Conservation (phyloP, 2,329 filamentous ascomycete species). For the Fusarium nodosum region DNA sequence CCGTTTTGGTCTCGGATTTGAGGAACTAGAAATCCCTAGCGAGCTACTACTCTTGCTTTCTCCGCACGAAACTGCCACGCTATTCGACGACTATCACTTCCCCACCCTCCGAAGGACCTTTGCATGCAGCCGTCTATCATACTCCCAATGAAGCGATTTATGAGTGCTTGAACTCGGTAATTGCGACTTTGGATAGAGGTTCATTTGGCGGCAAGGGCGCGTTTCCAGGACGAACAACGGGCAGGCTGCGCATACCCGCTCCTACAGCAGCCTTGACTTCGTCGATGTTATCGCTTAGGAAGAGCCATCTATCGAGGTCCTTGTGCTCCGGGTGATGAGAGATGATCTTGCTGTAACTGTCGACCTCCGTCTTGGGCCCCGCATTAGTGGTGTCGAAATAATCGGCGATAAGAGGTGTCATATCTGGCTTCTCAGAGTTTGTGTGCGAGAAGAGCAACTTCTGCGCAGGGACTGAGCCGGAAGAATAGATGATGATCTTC, state of each 20-base stretch:
- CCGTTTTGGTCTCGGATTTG: constrained; percentile 43
- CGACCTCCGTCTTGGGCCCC: constrained; percentile 76
- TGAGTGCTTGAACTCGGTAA: constrained; percentile 54
- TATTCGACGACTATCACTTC: constrained; percentile 38
- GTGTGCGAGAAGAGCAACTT: constrained; percentile 82
- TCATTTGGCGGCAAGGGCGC: constrained; percentile 68
- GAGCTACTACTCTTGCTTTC: constrained; percentile 43
- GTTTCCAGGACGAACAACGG: constrained; percentile 79
- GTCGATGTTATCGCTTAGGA: constrained; percentile 83
- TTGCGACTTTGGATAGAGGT: constrained; percentile 52
- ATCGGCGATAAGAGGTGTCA: constrained; percentile 70
- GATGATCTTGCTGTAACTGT: constrained; percentile 77
- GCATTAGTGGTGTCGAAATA: constrained; percentile 88
- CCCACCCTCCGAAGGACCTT: constrained; percentile 36
- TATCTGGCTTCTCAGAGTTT: constrained; percentile 68
- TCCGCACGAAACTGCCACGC: constrained; percentile 45
- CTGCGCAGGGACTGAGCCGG: constrained; percentile 83
- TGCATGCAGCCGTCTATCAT: constrained; percentile 43
- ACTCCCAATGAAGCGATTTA: constrained; percentile 42
- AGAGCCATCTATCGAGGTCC: constrained; percentile 72
- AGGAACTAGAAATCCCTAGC: constrained; percentile 47
- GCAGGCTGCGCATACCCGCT: constrained; percentile 73
- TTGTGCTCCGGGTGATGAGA: constrained; percentile 57
- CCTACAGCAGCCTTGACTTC: constrained; percentile 74
- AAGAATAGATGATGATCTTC: constrained; percentile 82